These are phyloP conservation scores for Apophysomyces sp. DNA, from an alignment of 371 early-diverging fungal species.

Conservation along the genomic window DNA sequence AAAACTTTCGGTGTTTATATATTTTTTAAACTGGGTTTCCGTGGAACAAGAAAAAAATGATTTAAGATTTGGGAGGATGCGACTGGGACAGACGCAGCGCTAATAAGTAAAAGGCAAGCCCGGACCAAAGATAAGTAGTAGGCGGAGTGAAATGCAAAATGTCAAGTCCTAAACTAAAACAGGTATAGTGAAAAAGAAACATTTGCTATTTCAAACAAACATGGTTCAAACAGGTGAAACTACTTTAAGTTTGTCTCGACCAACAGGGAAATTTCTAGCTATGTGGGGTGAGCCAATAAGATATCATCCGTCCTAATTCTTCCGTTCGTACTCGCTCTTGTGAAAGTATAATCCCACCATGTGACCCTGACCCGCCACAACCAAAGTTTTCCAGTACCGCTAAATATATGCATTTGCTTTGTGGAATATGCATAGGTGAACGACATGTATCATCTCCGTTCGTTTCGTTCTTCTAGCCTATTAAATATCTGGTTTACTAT, in stretches of 20 bases:
- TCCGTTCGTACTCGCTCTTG: too few relatives aligned
- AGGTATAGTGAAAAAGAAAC: background rate
- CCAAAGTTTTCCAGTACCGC: background rate
- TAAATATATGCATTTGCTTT: background rate
- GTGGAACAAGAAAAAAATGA: constrained; percentile 1
- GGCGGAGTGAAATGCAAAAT: background rate
- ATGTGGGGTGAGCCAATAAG: background rate
- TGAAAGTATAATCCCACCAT: too few relatives aligned
- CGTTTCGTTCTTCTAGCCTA: too few relatives aligned
- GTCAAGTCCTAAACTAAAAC: background rate
- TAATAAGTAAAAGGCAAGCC: background rate
- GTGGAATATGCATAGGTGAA: too few relatives aligned
- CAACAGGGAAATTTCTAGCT: background rate
- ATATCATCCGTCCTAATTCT: too few relatives aligned
- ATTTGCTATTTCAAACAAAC: background rate
- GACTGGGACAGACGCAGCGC: background rate
- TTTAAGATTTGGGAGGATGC: background rate
- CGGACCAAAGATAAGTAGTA: background rate
- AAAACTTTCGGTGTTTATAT: background rate
- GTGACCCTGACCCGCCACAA: background rate
- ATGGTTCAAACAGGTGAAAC: background rate
- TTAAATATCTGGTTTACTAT: background rate
- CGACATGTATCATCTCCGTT: too few relatives aligned
- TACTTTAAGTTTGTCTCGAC: background rate
- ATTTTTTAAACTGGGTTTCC: background rate